These are phyloP conservation scores for Phoma sp. DNA, from an alignment of 2,329 filamentous ascomycete genomes.

Conservation along the genomic window DNA sequence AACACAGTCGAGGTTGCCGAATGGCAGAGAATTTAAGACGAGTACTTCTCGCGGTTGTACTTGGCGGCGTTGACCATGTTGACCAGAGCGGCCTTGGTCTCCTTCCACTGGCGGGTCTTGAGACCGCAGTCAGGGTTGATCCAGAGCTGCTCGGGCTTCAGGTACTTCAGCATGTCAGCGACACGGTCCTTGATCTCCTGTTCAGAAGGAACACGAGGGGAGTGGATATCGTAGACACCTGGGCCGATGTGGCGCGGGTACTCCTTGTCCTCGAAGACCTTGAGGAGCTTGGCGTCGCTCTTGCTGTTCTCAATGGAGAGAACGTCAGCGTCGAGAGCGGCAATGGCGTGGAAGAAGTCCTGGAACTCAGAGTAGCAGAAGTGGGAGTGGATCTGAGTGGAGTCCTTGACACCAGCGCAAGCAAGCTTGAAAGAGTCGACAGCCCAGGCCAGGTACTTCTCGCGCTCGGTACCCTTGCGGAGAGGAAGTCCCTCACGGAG, in stretches of 20 bases:
- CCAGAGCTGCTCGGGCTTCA: conserved; percentile 99
- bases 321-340: conserved; percentile 95
- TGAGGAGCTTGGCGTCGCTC: conserved; percentile 98
- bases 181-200: conserved; percentile 98
- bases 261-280: conserved; percentile 96
- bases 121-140: conserved; percentile 99
- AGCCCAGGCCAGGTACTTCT: conserved; percentile 96
- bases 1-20: conserved; percentile 34
- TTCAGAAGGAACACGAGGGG: conserved; percentile 93
- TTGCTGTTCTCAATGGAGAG: conserved; percentile 99
- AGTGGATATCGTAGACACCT: conserved; percentile 99
- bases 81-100: conserved; percentile 93
- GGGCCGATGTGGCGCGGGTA: conserved; percentile 99
- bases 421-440: conserved; percentile 98
- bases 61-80: conserved; percentile 99
- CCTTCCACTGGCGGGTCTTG: conserved; percentile 98
- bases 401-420: conserved; percentile 90
- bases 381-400: conserved; percentile 99
- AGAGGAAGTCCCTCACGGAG: conserved; percentile 99
- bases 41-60: conserved; percentile 90
- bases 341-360: conserved; percentile 99
- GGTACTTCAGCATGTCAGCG: conserved; percentile 93
- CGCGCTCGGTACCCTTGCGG: conserved; percentile 89
- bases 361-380: conserved; percentile 99
- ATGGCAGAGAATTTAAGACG: conserved; percentile 57